Base-by-base conservation (phyloP, 257 asterid genomes). In the Ilex asprella region DNA sequence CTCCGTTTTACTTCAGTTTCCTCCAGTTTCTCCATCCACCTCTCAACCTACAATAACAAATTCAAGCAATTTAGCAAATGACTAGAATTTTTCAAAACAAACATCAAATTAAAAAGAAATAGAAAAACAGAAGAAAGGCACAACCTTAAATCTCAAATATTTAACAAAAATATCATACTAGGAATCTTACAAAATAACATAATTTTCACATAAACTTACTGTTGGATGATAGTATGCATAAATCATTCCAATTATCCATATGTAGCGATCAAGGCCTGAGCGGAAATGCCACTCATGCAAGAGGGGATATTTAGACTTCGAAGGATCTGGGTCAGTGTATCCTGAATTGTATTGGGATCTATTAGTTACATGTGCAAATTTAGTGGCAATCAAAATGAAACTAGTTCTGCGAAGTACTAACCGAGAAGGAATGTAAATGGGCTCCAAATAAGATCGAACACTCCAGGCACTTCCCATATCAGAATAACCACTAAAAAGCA, bases 1-100 rank as follows among this genome's bases (percentile, higher is more conserved):
- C 89, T 79, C 70, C 81, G 89, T 66, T 81, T 91, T 27, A 61
- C 66, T 77, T 90, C 96, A 68, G 87, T 73, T 80, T 90, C 97
- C 86, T 90, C 95, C 81, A 90, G 76, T 68, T 87, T 90, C 62
- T 90, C 97, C 97, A 87, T 83, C 96, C 93, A 87, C 73, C 81
- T 83, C 78, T 87, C 97, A 30, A 90, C 95, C 96, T 90, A 66
- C 29, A 66, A 63, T 51, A 41, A 70, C 55, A 68, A 75, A 68
- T 54, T 50, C 63, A 39, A 64, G 43, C 29, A 64, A 39, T 61
- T 66, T 50, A 53, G 61, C 35, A 30, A 16, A 30, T 60, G 56
- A 59, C n/a, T 35, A 1, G 41, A 35, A 35, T 3, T 35, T 35
- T 35, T 7, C 5, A 35, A 46, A 11, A 12, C 50, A 32, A 67